These are phyloP conservation scores for Collybia sp. DNA, from an alignment of 768 basidiomycete species.

Conservation along the genomic window DNA sequence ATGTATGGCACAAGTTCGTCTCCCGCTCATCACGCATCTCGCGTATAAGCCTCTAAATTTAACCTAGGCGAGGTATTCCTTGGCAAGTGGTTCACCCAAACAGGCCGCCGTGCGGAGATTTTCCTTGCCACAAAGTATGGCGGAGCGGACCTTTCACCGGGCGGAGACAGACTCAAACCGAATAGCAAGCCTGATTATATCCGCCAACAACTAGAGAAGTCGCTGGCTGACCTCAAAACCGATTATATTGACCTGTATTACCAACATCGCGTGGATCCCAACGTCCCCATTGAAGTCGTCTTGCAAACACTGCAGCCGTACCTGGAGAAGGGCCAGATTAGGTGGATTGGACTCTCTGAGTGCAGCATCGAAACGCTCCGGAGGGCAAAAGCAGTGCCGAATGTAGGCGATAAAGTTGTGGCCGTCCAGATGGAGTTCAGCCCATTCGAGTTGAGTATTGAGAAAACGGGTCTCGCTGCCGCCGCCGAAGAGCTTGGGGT, in stretches of 20 bases:
- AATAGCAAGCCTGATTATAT: conserved; percentile 10
- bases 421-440: conserved; percentile 42
- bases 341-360: conserved; percentile 50
- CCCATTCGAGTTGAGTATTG: conserved; percentile 39
- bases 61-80: conserved; percentile 6
- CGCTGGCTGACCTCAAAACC: neutral
- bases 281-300: conserved; percentile 42
- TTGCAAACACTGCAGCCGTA: conserved; percentile 2
- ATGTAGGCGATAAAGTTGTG: conserved; percentile 24
- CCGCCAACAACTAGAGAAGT: neutral
- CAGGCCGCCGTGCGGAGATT: conserved; percentile 45
- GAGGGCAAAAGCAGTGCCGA: conserved; percentile 43
- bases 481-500: conserved; percentile 39
- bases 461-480: conserved; percentile 33
- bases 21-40: conserved; percentile 20
- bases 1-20: conserved; percentile 40
- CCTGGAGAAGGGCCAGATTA: conserved; percentile 19
- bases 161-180: neutral
- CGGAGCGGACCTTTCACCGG: conserved; percentile 5
- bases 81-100: conserved; percentile 37
- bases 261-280: conserved; percentile 30
- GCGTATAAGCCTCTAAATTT: conserved; percentile 32
- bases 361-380: conserved; percentile 36
- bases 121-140: conserved; percentile 59
- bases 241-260: conserved; percentile 10